Conservation (phyloP, 2,329 filamentous ascomycete species). For the Cercospora sesami region DNA sequence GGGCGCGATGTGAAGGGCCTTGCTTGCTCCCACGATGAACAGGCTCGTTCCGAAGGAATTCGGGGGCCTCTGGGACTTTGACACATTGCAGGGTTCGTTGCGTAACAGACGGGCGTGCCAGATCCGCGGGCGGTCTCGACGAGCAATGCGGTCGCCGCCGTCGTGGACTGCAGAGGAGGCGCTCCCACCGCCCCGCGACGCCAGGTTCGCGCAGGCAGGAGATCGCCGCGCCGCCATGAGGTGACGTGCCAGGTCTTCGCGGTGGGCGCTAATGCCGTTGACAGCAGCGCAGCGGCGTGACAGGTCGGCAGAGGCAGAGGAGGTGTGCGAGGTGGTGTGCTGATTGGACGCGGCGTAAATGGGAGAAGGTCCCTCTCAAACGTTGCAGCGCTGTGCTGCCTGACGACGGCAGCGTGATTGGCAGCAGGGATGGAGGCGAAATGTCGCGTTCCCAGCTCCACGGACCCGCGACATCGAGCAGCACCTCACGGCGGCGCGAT, state of each 20-base stretch:
- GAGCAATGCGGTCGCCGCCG: neutral
- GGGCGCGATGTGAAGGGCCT: neutral
- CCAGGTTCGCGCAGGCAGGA: neutral
- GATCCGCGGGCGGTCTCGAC: neutral
- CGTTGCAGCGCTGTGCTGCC: slow-evolving; percentile 22
- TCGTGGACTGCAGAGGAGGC: neutral
- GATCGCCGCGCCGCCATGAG: neutral
- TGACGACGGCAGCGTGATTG: slow-evolving; percentile 22
- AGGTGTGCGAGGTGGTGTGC: slow-evolving; percentile 13
- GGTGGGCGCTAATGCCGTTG: slow-evolving; percentile 27
- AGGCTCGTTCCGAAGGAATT: slow-evolving; percentile 12
- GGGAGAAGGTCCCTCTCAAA: slow-evolving; percentile 2
- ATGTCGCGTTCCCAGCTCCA: slow-evolving; percentile 24
- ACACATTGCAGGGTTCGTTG: slow-evolving; percentile 21
- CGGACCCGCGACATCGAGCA: slow-evolving; percentile 16
- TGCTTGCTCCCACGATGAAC: slow-evolving; percentile 3
- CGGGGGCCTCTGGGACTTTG: slow-evolving; percentile 16
- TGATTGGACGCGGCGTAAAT: slow-evolving; percentile 17
- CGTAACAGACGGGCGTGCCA: slow-evolving; percentile 8
- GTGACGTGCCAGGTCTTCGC: neutral
- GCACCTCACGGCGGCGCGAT: neutral
- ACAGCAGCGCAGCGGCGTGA: slow-evolving; percentile 27
- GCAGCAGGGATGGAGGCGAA: slow-evolving; percentile 21
- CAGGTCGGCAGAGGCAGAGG: slow-evolving; percentile 26
- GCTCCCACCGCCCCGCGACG: neutral